phyloP scores from a whole-genome alignment of 2,329 filamentous ascomycete species.

The Stagonosporopsis vannaccii region DNA sequence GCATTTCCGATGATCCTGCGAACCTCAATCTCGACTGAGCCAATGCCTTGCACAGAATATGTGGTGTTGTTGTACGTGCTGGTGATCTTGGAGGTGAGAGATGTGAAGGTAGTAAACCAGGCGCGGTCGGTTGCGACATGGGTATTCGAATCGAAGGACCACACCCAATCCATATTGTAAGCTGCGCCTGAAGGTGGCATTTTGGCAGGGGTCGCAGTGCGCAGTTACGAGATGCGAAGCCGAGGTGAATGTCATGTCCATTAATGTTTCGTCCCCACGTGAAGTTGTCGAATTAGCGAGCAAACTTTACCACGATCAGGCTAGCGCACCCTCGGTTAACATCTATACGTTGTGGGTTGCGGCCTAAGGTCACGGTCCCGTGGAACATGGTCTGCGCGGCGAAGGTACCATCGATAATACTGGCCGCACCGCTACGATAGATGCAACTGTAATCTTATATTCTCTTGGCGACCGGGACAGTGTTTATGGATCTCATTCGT shows the following conservation, averaged over 20 bases:
- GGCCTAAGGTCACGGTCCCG: too few relatives aligned
- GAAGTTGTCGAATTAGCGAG: neutral
- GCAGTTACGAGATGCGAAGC: neutral
- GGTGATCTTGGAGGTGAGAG: conserved; percentile 4
- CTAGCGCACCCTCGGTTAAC: too few relatives aligned
- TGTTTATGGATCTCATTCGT: too few relatives aligned
- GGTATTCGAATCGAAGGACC: conserved; percentile 8
- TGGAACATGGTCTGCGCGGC: too few relatives aligned
- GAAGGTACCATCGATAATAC: too few relatives aligned
- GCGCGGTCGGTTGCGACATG: conserved; percentile 3
- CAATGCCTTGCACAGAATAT: conserved; percentile 2
- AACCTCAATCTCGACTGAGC: conserved; percentile 1
- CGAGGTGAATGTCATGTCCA: neutral
- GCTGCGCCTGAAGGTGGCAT: conserved; percentile 5
- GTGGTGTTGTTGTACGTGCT: conserved; percentile 1
- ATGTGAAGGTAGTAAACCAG: conserved; percentile 2
- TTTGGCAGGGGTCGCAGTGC: neutral
- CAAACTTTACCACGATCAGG: neutral
- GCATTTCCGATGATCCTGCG: conserved; percentile 7
- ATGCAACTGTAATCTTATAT: too few relatives aligned
- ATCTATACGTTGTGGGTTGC: too few relatives aligned
- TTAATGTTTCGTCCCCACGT: neutral
- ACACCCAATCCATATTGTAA: conserved; percentile 8
- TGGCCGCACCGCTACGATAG: too few relatives aligned
- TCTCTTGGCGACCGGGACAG: too few relatives aligned